A percentile compares a stretch with the other conserved stretches of the same genome.
Evolutionary conservation across 1,139 yeast genomes (phyloP).

Genomic region (Debaryomyces robertsiae): DNA sequence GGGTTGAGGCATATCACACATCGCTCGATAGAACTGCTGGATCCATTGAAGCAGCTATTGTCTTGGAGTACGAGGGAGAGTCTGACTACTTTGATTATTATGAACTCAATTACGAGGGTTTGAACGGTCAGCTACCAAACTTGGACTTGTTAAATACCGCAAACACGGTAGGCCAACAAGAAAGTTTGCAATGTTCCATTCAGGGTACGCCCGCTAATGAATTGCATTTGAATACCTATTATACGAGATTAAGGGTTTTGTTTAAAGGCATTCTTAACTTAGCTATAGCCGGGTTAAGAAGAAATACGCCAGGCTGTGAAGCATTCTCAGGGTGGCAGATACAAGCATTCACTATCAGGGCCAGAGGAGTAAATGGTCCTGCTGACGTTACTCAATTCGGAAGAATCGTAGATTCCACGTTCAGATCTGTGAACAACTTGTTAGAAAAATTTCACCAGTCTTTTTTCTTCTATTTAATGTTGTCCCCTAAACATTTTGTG

Average conservation of each 20-base stretch:
- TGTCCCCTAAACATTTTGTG: conserved; percentile 79
- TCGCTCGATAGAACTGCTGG: conserved; percentile 91
- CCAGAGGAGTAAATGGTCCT: conserved; percentile 56
- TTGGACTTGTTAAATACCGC: conserved; percentile 86
- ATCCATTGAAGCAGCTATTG: conserved; percentile 86
- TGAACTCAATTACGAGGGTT: conserved; percentile 81
- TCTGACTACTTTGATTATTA: conserved; percentile 71
- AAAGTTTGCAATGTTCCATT: conserved; percentile 67
- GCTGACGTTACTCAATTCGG: conserved; percentile 91
- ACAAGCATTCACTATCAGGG: conserved; percentile 82
- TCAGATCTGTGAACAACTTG: conserved; percentile 88
- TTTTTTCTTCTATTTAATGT: conserved; percentile 84
- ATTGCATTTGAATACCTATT: conserved; percentile 47
- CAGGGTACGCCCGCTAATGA: conserved; percentile 59
- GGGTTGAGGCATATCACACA: conserved; percentile 96
- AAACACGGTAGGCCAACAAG: conserved; percentile 68
- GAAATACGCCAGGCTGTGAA: conserved; percentile 69
- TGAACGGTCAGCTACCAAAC: conserved; percentile 95
- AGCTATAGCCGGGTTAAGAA: conserved; percentile 67
- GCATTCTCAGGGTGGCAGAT: conserved; percentile 97
- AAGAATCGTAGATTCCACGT: conserved; percentile 80
- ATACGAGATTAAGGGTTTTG: conserved; percentile 61
- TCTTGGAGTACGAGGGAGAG: conserved; percentile 73
- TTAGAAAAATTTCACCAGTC: conserved; percentile 97
- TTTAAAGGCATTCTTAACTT: conserved; percentile 66